Base-by-base conservation (phyloP, 2,329 filamentous ascomycete species). In the Cadophora sp. region DNA sequence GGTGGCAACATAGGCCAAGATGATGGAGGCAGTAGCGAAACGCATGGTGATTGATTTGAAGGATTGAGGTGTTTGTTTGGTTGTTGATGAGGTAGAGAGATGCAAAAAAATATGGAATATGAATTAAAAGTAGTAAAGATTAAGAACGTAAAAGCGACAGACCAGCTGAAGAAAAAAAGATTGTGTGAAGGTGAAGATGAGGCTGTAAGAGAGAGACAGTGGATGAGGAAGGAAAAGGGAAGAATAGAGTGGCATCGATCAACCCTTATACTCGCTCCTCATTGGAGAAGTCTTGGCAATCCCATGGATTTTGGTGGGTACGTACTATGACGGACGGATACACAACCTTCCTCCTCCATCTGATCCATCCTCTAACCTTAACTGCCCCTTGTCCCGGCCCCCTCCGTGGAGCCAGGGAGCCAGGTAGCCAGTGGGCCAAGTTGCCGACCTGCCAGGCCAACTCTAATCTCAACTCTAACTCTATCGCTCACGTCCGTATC, bases 281-380 rank as follows among this genome's bases (percentile, higher is more conserved):
- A 65, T 65, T 65, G 43, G 63, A 53, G 30, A 48, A 55, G 45
- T 27, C 63, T 60, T 65, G 63, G 56, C 63, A 18, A 60, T 22
- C 8, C 33, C 55, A 22, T 27, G 30, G 8, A 39, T 39, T 39
- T 56, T 9, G 5, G 16, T 45, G n/a, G 9, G 9, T 18, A 20
- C 18, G 14, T 20, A 20, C 6, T n/a, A 45, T n/a, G 18, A 39
- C n/a, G 51, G 27, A 36, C 30, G 51, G 30, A 30, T 36, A 27
- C 18, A 39, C 1, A 56, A 16, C 14, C 63, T 41, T 53, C 56
- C 55, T 53, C 56, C 55, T 51, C 56, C 43, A 55, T 65, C 55
- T 55, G 63, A 65, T 60, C 63, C 55, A 60, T 43, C 14, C 43
- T 60, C 63, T 65, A 65, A 65, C 63, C 63, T 65, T 65, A 60